phyloP scores from a whole-genome alignment of 2,329 filamentous ascomycete species.

The Ceratocystis destructans region DNA sequence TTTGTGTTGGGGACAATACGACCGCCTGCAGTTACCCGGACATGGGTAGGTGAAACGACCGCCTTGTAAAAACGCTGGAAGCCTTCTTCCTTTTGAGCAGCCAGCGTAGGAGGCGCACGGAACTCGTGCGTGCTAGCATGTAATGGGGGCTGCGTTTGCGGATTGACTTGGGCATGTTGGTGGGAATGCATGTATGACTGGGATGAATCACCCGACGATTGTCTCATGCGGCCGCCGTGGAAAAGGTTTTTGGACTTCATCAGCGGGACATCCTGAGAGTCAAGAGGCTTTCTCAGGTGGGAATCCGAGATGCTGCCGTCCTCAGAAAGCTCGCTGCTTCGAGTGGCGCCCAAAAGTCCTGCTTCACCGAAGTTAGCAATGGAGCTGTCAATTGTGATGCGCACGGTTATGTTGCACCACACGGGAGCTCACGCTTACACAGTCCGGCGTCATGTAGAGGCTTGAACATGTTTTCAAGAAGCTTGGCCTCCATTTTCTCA shows the following conservation, averaged over 20 bases:
- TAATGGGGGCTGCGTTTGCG: constrained; percentile 15
- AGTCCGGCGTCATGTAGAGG: constrained; percentile 18
- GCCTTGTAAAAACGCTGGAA: constrained; percentile 55
- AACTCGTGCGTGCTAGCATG: constrained; percentile 31
- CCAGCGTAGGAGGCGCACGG: constrained; percentile 38
- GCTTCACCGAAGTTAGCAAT: constrained; percentile 10
- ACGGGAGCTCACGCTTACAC: constrained; percentile 12
- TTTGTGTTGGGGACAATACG: constrained; percentile 53
- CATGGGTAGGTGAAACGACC: constrained; percentile 52
- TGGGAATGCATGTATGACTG: constrained; percentile 2
- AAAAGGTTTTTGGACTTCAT: constrained; percentile 14
- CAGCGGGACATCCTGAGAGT: constrained; percentile 6
- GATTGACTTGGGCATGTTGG: constrained; percentile 15
- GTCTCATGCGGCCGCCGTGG: constrained; percentile 12
- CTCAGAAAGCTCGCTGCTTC: constrained; percentile 2
- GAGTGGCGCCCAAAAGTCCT: constrained; percentile 7
- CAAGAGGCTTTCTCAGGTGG: background rate
- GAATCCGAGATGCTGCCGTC: background rate
- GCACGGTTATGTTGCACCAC: background rate
- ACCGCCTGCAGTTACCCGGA: constrained; percentile 53
- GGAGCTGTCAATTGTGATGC: background rate
- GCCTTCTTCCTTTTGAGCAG: constrained; percentile 47
- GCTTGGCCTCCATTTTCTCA: constrained; percentile 8
- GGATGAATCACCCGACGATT: constrained; percentile 13
- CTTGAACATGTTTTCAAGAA: constrained; percentile 18